Evolutionary conservation across 805 yeast species (phyloP), one percentile per base, ranked within the genome.

Genomic region (Scheffersomyces stipitis): DNA sequence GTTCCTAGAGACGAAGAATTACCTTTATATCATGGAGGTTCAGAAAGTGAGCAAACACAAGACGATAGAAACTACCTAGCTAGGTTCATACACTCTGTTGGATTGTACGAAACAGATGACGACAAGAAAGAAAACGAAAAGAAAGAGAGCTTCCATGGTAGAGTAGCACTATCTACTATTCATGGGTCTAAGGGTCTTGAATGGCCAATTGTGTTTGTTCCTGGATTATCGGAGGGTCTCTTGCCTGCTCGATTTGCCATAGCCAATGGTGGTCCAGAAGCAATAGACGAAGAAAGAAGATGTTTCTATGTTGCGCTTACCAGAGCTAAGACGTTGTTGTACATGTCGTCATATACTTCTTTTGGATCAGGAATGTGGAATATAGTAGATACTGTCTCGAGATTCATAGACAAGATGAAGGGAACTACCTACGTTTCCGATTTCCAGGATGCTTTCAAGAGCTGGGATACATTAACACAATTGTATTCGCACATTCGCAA

Each of bases 131-230:
- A 45, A 12, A 41, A 40, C 13, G 31, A 40, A 3, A 35, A 34
- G 4, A 37, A 36, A 2, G 18, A 15, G n/a, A 36, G 33, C 15
- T 34, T 33, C 16, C 33, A 43, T 6, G 63, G 63, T 5, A 60
- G 53, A 41, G 65, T 50, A 34, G 61, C 71, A 4, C 36, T 91
- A 0, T 83, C 95, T 0, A 93, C 98, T 0, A 83, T 91, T 9
- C 99, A 91, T 56, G 87, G 89, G 0, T 80, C 97, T 1, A 91
- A 91, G 56, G 99, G 99, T 1, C 67, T 90, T 2, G 99, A 91
- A 56, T 91, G 98, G 97, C 91, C 96, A 0, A 78, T 86, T 10
- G 97, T 91, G 0, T 86, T 87, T 53, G 75, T 87, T 9, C 88
- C 95, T 0, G 83, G 86, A 0, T 61, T 86, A 13, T 68, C 75